A percentile compares a stretch with the other conserved stretches of the same genome.
Conservation (phyloP, 2,329 filamentous ascomycete genomes). For the Cladophialophora chaetospira region DNA sequence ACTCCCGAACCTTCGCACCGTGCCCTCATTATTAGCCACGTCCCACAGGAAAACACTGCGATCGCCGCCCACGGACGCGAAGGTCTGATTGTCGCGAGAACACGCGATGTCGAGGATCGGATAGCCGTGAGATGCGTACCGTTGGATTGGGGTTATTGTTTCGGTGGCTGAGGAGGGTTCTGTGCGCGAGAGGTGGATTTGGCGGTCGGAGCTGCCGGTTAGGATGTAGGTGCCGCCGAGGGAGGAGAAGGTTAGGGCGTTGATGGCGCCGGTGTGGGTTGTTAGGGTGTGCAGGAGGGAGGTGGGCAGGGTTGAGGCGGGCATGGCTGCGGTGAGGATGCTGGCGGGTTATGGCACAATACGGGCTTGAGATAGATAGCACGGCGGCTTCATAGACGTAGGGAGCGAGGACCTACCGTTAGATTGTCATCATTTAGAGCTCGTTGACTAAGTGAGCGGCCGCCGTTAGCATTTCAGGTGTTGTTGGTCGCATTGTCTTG, state of each 20-base stretch:
- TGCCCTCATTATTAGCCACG: constrained; percentile 71
- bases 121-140: constrained; percentile 88
- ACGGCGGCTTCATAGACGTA: background rate
- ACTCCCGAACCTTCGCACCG: constrained; percentile 71
- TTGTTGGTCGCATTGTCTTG: too few relatives aligned
- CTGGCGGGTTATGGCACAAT: background rate
- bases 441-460: too few relatives aligned
- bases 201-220: constrained; percentile 81
- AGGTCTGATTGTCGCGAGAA: constrained; percentile 73
- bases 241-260: constrained; percentile 72
- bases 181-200: constrained; percentile 80
- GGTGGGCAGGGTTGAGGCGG: constrained; percentile 39
- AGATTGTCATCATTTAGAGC: background rate
- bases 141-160: constrained; percentile 64
- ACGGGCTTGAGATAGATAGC: background rate
- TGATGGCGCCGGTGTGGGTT: constrained; percentile 60
- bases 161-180: constrained; percentile 42
- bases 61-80: constrained; percentile 87
- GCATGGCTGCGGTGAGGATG: background rate
- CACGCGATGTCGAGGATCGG: constrained; percentile 82
- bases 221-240: constrained; percentile 76
- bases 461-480: too few relatives aligned
- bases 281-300: constrained; percentile 46
- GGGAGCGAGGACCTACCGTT: background rate
- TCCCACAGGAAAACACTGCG: constrained; percentile 94